Conservation (phyloP, 257 asterid species). For the Datura wrightii region DNA sequence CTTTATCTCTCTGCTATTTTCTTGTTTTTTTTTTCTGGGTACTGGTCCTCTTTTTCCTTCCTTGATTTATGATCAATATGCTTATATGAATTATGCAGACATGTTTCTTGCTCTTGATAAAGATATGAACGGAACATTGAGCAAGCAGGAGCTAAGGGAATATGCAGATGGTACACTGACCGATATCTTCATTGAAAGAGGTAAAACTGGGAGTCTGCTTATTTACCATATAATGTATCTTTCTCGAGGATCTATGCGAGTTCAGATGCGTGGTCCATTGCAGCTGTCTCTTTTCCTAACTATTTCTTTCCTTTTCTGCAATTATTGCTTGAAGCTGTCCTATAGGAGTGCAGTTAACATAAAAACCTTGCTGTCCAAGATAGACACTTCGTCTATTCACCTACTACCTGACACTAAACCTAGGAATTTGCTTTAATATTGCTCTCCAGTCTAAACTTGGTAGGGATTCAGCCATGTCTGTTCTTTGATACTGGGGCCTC, state of each 20-base stretch:
- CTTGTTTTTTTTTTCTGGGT: slow-evolving; percentile 16
- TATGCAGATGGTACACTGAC: slow-evolving; percentile 98
- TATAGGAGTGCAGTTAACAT: background rate
- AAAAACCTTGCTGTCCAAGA: slow-evolving; percentile 24
- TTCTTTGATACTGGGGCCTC: slow-evolving; percentile 23
- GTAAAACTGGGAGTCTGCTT: slow-evolving; percentile 45
- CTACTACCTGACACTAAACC: slow-evolving; percentile 2
- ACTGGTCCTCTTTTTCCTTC: background rate
- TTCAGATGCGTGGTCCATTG: background rate
- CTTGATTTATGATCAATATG: background rate
- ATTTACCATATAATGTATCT: background rate
- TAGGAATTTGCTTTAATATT: background rate
- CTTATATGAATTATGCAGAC: slow-evolving; percentile 54
- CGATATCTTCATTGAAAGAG: slow-evolving; percentile 97
- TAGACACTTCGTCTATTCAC: slow-evolving; percentile 3
- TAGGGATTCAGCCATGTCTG: background rate
- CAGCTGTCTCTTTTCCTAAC: background rate
- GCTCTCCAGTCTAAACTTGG: slow-evolving; percentile 7
- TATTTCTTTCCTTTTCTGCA: slow-evolving; percentile 4
- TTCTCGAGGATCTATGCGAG: slow-evolving; percentile 22
- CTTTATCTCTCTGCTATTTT: background rate
- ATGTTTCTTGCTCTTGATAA: slow-evolving; percentile 99
- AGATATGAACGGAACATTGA: slow-evolving; percentile 91
- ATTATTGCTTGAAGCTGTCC: slow-evolving; percentile 17
- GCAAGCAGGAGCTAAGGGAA: slow-evolving; percentile 96